Conservation (phyloP, 2,329 filamentous ascomycete species). For the Colletotrichum sp. region DNA sequence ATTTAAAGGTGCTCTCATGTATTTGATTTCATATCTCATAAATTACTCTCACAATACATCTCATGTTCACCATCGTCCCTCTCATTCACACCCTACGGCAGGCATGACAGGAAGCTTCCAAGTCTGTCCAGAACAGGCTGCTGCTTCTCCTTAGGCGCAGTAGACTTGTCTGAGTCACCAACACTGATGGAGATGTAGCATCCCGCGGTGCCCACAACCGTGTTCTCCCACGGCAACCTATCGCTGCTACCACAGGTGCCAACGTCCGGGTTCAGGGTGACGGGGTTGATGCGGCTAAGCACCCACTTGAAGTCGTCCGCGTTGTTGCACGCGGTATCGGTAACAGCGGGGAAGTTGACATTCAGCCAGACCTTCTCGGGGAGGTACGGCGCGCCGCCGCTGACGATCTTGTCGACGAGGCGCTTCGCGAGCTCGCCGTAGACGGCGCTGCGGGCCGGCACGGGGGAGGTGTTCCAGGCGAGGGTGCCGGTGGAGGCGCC, state of each 20-base stretch:
- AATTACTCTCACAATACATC: not conserved
- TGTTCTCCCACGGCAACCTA: slow-evolving; percentile 63
- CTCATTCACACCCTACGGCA: slow-evolving; percentile 32
- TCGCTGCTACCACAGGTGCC: slow-evolving; percentile 55
- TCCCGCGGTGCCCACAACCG: slow-evolving; percentile 51
- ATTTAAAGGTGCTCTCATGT: not conserved
- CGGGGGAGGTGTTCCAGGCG: slow-evolving; percentile 58
- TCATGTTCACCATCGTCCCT: not conserved
- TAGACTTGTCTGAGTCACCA: slow-evolving; percentile 61
- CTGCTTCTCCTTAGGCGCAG: slow-evolving; percentile 57
- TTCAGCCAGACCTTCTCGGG: slow-evolving; percentile 68
- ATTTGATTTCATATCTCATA: not conserved
- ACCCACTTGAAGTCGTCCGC: slow-evolving; percentile 66
- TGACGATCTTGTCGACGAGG: slow-evolving; percentile 60
- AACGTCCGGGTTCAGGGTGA: slow-evolving; percentile 60
- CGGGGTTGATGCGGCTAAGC: slow-evolving; percentile 63
- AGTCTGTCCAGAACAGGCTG: slow-evolving; percentile 56
- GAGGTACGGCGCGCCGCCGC: slow-evolving; percentile 65
- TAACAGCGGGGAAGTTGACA: slow-evolving; percentile 68
- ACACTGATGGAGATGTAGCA: slow-evolving; percentile 70
- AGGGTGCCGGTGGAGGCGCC: slow-evolving; percentile 55
- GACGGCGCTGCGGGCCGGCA: slow-evolving; percentile 58
- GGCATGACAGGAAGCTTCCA: slow-evolving; percentile 49
- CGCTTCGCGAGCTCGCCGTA: slow-evolving; percentile 68
- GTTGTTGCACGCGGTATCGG: slow-evolving; percentile 52